Evolutionary conservation across 352 stramenopile species (phyloP), one percentile per base, ranked within the genome.

Genomic region (Stephanocyclus meneghinianus): DNA sequence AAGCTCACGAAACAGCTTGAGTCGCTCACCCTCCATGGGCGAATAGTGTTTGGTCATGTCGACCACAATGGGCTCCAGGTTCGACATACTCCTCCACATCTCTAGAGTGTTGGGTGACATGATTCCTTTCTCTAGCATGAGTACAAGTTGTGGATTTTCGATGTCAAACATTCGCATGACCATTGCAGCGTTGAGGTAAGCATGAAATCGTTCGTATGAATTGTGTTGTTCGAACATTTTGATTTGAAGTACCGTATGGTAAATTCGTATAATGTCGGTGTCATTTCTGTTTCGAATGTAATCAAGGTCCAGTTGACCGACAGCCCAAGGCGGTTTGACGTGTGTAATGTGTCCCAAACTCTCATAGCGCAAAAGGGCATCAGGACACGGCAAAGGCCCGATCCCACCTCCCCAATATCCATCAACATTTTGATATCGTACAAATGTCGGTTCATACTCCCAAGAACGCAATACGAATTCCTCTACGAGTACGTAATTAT

Each of bases 161-260:
- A 73, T 64, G 21, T 64, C 30, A 53, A 73, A 61, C 50, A 62
- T 64, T 37, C 18, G 21, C 65, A 73, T 73, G 10, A 64, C 50
- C 65, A 73, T 73, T 7, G 65, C 65, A 9, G 48, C 26, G 44
- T 73, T 73, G 4, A 73, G 51, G 9, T 53, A 44, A 6, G 48
- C 48, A 40, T 78, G 59, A 37, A 78, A 78, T 47, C 71, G 47
- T 45, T 78, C 71, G 40, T 78, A 78, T 35, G 60, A 18, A 64
- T 78, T 78, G n/a, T 2, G 1, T 2, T 57, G 30, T 66, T 48
- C 60, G 18, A 65, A 72, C 2, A 56, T 40, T 30, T n/a, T 21
- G 9, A 78, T 45, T 57, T 45, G 71, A 62, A 78, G 55, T 16
- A 71, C 61, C 18, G 69, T 56, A 30, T 45, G 2, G 32, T 40